phyloP scores from a whole-genome alignment of 352 stramenopile genomes.

The Phytopythium oedochilum region DNA sequence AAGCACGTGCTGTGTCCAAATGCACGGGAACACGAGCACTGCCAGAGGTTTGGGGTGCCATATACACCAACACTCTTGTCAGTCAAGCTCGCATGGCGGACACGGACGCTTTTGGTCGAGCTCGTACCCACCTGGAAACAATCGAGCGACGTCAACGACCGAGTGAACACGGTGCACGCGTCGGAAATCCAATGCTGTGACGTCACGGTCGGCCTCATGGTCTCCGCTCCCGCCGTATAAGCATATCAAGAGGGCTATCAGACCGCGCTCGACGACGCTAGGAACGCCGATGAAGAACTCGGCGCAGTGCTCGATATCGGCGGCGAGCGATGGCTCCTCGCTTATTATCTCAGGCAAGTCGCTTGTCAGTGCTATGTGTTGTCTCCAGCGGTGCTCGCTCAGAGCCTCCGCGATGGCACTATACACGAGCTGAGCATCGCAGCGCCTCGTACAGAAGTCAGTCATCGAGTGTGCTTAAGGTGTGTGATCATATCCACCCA shows the following conservation, averaged over 20 bases:
- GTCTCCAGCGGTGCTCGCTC: neutral
- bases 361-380: neutral
- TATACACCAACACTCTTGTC: too few species aligned
- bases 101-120: neutral
- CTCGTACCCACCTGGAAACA: constrained; percentile 47
- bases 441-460: neutral
- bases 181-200: constrained; percentile 11
- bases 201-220: neutral
- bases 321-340: constrained; percentile 2
- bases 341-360: neutral
- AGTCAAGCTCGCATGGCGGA: too few species aligned
- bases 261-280: constrained; percentile 11
- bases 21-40: constrained; percentile 62
- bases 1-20: constrained; percentile 54
- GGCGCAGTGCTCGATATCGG: constrained; percentile 34
- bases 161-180: constrained; percentile 21
- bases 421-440: constrained; percentile 16
- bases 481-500: neutral
- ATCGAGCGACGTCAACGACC: constrained; percentile 28
- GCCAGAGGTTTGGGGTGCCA: constrained; percentile 1
- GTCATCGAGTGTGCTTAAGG: too few species aligned
- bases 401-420: constrained; percentile 18
- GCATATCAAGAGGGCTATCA: constrained; percentile 15
- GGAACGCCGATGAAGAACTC: constrained; percentile 41
- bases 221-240: constrained; percentile 17